Conservation (phyloP, 495 filamentous ascomycete species). For the Annulohypoxylon moriforme region DNA sequence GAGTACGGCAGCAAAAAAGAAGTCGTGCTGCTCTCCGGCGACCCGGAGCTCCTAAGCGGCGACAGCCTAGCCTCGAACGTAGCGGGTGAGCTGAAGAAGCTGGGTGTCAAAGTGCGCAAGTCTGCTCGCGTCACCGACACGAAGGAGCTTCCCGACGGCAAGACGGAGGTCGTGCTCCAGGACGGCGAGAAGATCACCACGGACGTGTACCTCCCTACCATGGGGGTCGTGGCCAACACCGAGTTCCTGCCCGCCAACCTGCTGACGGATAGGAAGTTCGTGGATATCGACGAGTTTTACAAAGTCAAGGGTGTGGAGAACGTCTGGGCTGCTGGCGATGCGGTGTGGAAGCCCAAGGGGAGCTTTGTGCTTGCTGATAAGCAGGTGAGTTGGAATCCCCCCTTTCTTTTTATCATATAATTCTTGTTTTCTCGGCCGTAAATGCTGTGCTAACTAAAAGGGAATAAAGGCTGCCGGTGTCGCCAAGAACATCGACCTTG, state of each 20-base stretch:
- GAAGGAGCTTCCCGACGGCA: slow-evolving; percentile 42
- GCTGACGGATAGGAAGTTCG: slow-evolving; percentile 63
- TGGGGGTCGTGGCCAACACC: slow-evolving; percentile 70
- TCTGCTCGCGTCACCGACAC: slow-evolving; percentile 50
- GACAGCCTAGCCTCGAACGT: slow-evolving; percentile 50
- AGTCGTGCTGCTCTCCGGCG: slow-evolving; percentile 61
- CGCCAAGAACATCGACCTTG: slow-evolving; percentile 58
- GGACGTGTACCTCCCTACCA: slow-evolving; percentile 73
- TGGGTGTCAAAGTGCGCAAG: slow-evolving; percentile 62
- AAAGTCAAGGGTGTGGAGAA: slow-evolving; percentile 56
- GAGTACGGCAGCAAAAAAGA: slow-evolving; percentile 60
- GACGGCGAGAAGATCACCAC: slow-evolving; percentile 56
- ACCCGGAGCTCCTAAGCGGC: slow-evolving; percentile 54
- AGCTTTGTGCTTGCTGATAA: slow-evolving; percentile 61
- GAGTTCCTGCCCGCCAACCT: slow-evolving; percentile 64
- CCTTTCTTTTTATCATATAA: no score
- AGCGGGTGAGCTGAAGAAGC: slow-evolving; percentile 58
- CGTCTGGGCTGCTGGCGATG: slow-evolving; percentile 67
- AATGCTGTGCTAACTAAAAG: background rate
- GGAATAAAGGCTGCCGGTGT: slow-evolving; percentile 51
- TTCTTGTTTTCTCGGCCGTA: no score
- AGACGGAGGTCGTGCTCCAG: slow-evolving; percentile 53
- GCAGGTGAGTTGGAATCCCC: slow-evolving; percentile 54
- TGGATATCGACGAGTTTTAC: slow-evolving; percentile 67
- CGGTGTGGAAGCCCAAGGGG: slow-evolving; percentile 58